phyloP scores from a whole-genome alignment of 805 yeast species.

The Yarrowia sp. region DNA sequence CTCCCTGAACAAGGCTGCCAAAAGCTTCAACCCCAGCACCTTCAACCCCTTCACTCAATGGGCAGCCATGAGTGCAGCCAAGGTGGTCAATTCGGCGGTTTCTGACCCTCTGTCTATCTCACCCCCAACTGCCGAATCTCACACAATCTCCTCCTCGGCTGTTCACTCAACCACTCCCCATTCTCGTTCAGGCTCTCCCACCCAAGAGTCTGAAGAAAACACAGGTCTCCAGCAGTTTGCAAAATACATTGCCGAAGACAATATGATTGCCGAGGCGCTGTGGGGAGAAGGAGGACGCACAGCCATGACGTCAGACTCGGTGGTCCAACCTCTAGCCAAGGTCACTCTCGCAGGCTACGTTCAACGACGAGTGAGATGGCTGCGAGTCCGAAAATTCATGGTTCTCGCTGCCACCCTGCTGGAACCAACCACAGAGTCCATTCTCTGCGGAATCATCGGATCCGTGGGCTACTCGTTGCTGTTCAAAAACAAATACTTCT shows the following conservation, averaged over 20 bases:
- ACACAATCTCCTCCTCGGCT: constrained; percentile 29
- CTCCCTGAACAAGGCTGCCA: constrained; percentile 55
- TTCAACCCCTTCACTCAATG: constrained; percentile 37
- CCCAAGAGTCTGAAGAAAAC: neutral
- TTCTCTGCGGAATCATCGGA: constrained; percentile 72
- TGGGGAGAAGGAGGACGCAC: constrained; percentile 78
- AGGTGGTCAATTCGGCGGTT: constrained; percentile 3
- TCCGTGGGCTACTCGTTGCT: constrained; percentile 62
- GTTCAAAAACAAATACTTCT: constrained; percentile 48
- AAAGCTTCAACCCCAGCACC: constrained; percentile 41
- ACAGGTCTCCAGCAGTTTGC: constrained; percentile 73
- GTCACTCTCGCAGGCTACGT: constrained; percentile 62
- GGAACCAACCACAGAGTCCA: constrained; percentile 85
- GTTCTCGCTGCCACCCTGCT: constrained; percentile 81
- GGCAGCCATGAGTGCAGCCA: constrained; percentile 21
- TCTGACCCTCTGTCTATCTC: neutral
- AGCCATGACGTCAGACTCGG: constrained; percentile 79
- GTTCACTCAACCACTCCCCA: constrained; percentile 13
- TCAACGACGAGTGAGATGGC: constrained; percentile 78
- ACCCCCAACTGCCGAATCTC: constrained; percentile 11
- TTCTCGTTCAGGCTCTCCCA: constrained; percentile 3
- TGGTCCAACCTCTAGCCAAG: constrained; percentile 69
- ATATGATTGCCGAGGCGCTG: constrained; percentile 85
- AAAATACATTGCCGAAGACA: constrained; percentile 87
- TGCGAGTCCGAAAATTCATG: constrained; percentile 86